phyloP scores from a whole-genome alignment of 1,284 basidiomycete genomes.

The Melampsora americana region DNA sequence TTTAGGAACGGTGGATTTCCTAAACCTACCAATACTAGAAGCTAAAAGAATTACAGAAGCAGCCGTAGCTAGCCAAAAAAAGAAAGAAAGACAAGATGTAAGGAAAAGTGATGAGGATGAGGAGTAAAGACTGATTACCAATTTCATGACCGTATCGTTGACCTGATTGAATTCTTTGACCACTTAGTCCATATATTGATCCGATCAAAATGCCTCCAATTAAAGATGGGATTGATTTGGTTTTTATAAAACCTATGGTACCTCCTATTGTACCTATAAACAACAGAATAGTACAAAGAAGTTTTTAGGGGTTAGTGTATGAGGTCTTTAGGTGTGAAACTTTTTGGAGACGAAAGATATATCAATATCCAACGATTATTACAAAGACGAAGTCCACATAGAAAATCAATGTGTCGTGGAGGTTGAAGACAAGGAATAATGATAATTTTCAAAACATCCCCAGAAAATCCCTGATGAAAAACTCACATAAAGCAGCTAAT shows the following conservation, averaged over 20 bases:
- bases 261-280: constrained; percentile 2
- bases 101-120: neutral
- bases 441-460: no score
- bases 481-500: neutral
- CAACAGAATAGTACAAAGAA: no score
- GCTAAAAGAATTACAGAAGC: neutral
- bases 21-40: constrained; percentile 1
- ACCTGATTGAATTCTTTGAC: neutral
- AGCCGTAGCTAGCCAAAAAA: neutral
- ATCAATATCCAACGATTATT: no score
- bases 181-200: neutral
- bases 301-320: no score
- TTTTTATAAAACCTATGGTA: neutral
- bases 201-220: neutral
- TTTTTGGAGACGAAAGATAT: no score
- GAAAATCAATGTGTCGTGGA: no score
- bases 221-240: constrained; percentile 3
- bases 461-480: neutral
- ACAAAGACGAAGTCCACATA: no score
- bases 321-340: no score
- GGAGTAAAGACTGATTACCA: neutral
- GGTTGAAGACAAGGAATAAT: neutral
- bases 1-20: neutral
- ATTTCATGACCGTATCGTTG: neutral
- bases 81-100: neutral